phyloP scores from a whole-genome alignment of 768 basidiomycete genomes.

The Suillus clintonianus region DNA sequence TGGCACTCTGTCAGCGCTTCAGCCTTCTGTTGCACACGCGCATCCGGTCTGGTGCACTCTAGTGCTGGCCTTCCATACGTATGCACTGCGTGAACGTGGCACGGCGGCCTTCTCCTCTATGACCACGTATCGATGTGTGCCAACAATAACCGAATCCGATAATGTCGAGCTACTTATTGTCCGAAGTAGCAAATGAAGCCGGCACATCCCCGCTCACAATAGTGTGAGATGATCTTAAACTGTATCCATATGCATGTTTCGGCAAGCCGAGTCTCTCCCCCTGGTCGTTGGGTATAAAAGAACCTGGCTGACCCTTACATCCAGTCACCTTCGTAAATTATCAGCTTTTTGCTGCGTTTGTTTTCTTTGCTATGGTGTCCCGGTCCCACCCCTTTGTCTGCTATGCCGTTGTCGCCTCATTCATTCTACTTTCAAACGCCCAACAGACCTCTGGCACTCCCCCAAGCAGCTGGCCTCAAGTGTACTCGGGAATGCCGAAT shows the following conservation, averaged over 20 bases:
- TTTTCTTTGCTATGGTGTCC: constrained; percentile 20
- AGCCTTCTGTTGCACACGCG: neutral
- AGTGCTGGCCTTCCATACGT: neutral
- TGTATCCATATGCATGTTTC: constrained; percentile 1
- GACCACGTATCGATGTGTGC: neutral
- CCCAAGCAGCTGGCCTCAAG: constrained; percentile 40
- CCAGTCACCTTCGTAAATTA: constrained; percentile 7
- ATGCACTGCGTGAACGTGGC: neutral
- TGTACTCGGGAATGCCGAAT: constrained; percentile 44
- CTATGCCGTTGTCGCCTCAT: constrained; percentile 1
- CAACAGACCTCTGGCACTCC: constrained; percentile 20
- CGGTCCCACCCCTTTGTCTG: constrained; percentile 14
- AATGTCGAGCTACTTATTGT: neutral
- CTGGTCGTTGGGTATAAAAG: constrained; percentile 1
- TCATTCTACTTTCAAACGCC: constrained; percentile 16
- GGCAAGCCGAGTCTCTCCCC: neutral
- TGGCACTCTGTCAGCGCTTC: neutral
- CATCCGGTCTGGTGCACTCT: neutral
- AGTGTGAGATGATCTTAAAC: constrained; percentile 8
- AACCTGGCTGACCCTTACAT: neutral
- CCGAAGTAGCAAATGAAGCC: neutral
- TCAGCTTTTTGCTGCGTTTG: constrained; percentile 8
- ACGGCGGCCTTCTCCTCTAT: neutral
- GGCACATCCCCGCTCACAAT: constrained; percentile 7
- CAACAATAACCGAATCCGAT: neutral